Conservation (phyloP, 176 grass and related monocot species). For the Carex kokanica region DNA sequence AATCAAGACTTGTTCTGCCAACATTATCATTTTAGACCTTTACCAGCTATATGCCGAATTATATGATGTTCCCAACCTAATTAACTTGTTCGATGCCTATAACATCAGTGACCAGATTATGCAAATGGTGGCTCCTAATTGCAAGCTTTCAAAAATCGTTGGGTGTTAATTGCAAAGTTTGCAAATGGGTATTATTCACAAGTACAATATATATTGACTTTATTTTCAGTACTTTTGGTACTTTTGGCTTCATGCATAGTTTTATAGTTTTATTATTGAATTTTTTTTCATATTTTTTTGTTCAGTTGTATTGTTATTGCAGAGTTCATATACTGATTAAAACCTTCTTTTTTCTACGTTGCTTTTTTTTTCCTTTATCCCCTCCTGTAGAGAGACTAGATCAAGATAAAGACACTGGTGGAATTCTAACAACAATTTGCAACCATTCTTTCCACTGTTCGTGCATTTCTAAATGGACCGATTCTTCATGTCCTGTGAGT, state of each 20-base stretch:
- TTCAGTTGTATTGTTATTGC: background rate
- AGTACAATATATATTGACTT: background rate
- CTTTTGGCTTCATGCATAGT: background rate
- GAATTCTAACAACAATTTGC: conserved; percentile 93
- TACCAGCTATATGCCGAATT: background rate
- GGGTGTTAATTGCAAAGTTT: background rate
- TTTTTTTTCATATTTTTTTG: background rate
- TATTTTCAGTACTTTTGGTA: background rate
- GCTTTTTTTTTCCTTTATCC: background rate
- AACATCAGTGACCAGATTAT: background rate
- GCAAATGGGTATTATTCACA: background rate
- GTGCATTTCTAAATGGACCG: conserved; percentile 98
- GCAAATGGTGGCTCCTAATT: background rate
- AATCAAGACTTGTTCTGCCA: background rate
- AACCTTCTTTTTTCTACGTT: conserved; percentile 52
- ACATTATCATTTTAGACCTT: background rate
- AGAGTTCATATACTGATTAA: background rate
- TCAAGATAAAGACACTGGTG: conserved; percentile 86
- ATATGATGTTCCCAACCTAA: background rate
- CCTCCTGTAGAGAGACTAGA: conserved; percentile 70
- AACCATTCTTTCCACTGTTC: conserved; percentile 96
- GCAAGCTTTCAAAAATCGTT: background rate
- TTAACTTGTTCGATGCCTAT: background rate
- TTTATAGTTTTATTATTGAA: background rate
- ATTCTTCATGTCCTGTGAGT: conserved; percentile 91